Conservation (phyloP, 2,329 filamentous ascomycete species). For the Colletotrichum tabaci region DNA sequence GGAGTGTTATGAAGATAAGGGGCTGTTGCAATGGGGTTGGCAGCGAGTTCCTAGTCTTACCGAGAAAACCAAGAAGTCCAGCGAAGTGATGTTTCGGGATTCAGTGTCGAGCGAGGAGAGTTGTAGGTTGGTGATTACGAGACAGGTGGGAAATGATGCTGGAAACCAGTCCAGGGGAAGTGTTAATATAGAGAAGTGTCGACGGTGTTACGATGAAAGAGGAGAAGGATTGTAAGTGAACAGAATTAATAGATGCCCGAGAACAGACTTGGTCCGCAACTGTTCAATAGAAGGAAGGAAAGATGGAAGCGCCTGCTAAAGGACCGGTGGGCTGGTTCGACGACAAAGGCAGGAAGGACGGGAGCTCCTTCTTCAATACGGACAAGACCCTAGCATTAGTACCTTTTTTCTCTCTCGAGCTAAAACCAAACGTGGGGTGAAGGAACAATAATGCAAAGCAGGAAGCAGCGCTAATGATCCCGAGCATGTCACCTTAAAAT, state of each 20-base stretch:
- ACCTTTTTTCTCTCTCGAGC: constrained; percentile 15
- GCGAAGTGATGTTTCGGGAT: not conserved
- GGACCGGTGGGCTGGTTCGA: constrained; percentile 28
- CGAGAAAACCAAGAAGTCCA: constrained; percentile 23
- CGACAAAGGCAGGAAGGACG: constrained; percentile 32
- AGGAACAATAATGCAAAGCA: not conserved
- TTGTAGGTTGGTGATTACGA: constrained; percentile 12
- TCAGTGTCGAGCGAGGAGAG: constrained; percentile 11
- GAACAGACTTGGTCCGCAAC: constrained; percentile 12
- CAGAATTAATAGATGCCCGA: constrained; percentile 31
- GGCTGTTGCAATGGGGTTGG: constrained; percentile 1
- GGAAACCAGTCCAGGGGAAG: constrained; percentile 27
- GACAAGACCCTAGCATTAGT: constrained; percentile 11
- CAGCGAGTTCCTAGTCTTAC: constrained; percentile 25
- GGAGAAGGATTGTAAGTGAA: constrained; percentile 36
- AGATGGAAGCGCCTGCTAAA: constrained; percentile 27
- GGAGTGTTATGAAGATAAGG: not conserved
- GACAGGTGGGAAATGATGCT: constrained; percentile 23
- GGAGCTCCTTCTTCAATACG: constrained; percentile 37
- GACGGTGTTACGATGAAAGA: not conserved
- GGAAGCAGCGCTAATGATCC: constrained; percentile 16
- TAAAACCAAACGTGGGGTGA: constrained; percentile 20
- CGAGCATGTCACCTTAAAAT: constrained; percentile 15
- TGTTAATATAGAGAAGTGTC: constrained; percentile 22
- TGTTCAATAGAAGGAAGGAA: constrained; percentile 21